phyloP scores from a whole-genome alignment of 441 rosid genomes.

The Syzygium syzygioides region DNA sequence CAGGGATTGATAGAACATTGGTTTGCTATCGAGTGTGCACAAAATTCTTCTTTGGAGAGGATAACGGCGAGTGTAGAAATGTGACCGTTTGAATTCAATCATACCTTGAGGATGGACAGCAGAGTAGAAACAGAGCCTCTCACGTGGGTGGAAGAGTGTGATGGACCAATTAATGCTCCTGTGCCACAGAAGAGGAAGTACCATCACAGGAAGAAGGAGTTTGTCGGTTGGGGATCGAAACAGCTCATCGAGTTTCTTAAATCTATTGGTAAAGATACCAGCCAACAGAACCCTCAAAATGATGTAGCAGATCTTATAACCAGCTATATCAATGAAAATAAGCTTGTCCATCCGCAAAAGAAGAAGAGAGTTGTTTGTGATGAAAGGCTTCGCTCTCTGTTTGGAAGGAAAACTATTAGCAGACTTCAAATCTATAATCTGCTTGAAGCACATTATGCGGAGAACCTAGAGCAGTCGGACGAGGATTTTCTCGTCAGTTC shows the following conservation, averaged over 20 bases:
- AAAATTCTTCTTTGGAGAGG: neutral
- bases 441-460: conserved; percentile 46
- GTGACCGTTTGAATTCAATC: neutral
- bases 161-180: conserved; percentile 10
- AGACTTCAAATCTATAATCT: conserved; percentile 35
- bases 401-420: conserved; percentile 37
- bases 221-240: conserved; percentile 55
- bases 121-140: conserved; percentile 9
- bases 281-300: conserved; percentile 24
- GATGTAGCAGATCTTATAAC: conserved; percentile 37
- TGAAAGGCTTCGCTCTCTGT: conserved; percentile 28
- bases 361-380: conserved; percentile 53
- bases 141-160: conserved; percentile 43
- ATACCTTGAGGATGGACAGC: neutral
- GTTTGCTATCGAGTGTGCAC: neutral
- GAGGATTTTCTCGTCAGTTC: conserved; percentile 32
- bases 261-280: conserved; percentile 38
- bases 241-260: conserved; percentile 49
- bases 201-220: conserved; percentile 36
- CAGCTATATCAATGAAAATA: conserved; percentile 28
- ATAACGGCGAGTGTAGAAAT: neutral
- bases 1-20: neutral
- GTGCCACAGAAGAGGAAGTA: conserved; percentile 37
- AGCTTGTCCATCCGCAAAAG: conserved; percentile 27
- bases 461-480: conserved; percentile 40